phyloP scores from a whole-genome alignment of 176 grass and related monocot genomes.

The Bromus sterilis region DNA sequence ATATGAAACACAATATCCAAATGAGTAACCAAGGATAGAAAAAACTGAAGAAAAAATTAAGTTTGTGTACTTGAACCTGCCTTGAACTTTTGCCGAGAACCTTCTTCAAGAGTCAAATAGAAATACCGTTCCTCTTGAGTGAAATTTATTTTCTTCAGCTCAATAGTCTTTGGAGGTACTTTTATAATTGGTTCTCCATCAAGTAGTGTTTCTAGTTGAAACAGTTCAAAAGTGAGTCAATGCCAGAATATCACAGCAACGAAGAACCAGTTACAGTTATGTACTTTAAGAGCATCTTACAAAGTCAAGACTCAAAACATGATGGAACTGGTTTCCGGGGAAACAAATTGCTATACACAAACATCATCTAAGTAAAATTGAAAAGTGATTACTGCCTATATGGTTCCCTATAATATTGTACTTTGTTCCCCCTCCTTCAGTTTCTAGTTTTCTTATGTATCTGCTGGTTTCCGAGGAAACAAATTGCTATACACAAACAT shows the following conservation, averaged over 20 bases:
- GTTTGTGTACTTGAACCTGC: slow-evolving; percentile 18
- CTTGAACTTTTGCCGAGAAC: slow-evolving; percentile 84
- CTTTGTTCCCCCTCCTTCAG: neutral
- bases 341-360: neutral
- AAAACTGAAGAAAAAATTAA: neutral
- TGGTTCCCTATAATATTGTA: neutral
- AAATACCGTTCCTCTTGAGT: slow-evolving; percentile 70
- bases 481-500: neutral
- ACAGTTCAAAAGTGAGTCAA: slow-evolving; percentile 10
- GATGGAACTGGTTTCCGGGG: neutral
- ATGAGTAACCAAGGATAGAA: neutral
- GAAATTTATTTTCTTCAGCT: slow-evolving; percentile 73
- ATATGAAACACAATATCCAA: neutral
- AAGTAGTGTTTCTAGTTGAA: slow-evolving; percentile 60
- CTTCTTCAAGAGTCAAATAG: slow-evolving; percentile 80
- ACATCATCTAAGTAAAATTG: neutral
- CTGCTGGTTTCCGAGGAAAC: neutral
- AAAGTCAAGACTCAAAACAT: neutral
- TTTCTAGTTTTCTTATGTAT: neutral
- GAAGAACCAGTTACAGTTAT: neutral
- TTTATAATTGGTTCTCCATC: slow-evolving; percentile 91
- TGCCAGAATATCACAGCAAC: slow-evolving; percentile 2
- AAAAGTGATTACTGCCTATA: neutral
- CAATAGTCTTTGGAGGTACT: slow-evolving; percentile 66
- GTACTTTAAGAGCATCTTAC: neutral